Base-by-base conservation (phyloP, 306 rosid species). In the Castanospermum australe region DNA sequence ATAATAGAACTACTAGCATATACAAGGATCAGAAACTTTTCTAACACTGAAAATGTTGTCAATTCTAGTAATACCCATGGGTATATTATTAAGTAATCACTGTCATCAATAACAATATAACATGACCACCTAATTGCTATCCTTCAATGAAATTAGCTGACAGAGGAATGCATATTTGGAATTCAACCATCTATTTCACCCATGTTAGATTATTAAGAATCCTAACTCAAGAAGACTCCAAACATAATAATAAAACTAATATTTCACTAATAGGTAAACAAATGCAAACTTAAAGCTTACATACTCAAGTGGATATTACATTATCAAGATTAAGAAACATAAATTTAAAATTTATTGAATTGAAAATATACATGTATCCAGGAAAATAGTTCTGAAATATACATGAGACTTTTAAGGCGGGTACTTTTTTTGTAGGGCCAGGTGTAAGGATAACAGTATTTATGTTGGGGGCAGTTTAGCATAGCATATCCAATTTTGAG, bases 21-120 rank as follows among this genome's bases (percentile, higher is more conserved):
- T 55, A 70, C 50, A 77, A 63, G 22, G 20, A 75, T 79, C 52
- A 45, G 70, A 66, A 66, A 44, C 65, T 65, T 33, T 59, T 78
- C 36, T 39, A 54, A 73, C 67, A 73, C 10, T 33, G 42, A 35
- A 77, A 77, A 30, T 52, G 47, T 21, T 52, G 47, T 21, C 57
- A 59, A 47, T 42, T 51, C 78, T 73, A 28, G 35, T 1, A 0
- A 65, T 51, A 42, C 57, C 51, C 8, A 64, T 60, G 12, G 51
- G 66, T 21, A 68, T 60, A 73, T 44, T 36, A 60, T 51, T 22
- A 75, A 50, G 67, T 5, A 51, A 67, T 17, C 71, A 66, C 7
- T 60, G 33, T 51, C 65, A 55, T 47, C 64, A 62, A 45, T 64
- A 67, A n/a, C n/a, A n/a, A n/a, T n/a, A n/a, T n/a, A n/a, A 41